Evolutionary conservation across 306 rosid genomes (phyloP).

Genomic region (Cicer pinnatifidum): DNA sequence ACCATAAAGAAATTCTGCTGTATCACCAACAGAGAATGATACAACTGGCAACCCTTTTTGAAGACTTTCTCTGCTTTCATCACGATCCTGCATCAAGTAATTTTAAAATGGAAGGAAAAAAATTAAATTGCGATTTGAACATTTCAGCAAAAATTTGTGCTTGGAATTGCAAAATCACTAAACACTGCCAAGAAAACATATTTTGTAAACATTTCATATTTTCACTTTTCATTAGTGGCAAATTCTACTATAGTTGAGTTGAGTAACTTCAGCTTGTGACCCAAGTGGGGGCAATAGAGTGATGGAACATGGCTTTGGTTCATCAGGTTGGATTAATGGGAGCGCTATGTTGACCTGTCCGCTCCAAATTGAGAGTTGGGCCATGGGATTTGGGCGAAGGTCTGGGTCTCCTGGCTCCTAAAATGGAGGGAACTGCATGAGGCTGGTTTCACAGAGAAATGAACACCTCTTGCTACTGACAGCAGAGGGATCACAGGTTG

Average conservation of each 20-base stretch:
- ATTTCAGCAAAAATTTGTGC: background rate
- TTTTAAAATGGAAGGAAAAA: background rate
- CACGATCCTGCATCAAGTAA: constrained; percentile 57
- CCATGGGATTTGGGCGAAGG: too few species aligned
- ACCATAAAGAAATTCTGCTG: constrained; percentile 77
- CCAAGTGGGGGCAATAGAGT: background rate
- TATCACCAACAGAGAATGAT: constrained; percentile 71
- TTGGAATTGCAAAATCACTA: background rate
- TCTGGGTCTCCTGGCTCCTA: too few species aligned
- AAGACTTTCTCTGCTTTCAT: constrained; percentile 66
- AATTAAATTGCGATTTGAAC: background rate
- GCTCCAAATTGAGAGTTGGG: too few species aligned
- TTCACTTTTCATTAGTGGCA: background rate
- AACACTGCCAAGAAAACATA: background rate
- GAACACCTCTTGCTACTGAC: too few species aligned
- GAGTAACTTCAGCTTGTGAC: background rate
- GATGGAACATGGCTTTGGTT: constrained; percentile 3
- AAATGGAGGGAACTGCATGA: too few species aligned
- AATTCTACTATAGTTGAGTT: background rate
- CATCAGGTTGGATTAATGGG: background rate
- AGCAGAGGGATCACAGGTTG: too few species aligned
- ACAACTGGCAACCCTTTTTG: constrained; percentile 65
- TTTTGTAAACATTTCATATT: background rate
- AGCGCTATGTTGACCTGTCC: too few species aligned
- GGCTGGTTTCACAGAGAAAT: too few species aligned